Base-by-base conservation (phyloP, 192 early-diverging fungal species). In the Coemansia asiatica region DNA sequence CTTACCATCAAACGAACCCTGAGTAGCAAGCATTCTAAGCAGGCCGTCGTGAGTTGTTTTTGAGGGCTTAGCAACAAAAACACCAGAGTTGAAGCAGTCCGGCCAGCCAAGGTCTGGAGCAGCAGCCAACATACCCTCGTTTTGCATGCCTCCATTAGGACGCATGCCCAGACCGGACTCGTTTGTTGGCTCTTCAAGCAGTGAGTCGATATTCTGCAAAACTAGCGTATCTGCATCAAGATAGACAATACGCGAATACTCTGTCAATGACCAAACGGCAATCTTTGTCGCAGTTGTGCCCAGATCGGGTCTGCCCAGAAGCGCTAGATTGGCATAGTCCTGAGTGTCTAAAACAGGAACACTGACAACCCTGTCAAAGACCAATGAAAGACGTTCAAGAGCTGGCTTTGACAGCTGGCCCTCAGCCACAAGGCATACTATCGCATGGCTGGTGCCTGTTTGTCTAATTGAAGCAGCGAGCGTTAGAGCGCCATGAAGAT, bases 51-150 rank as follows among this genome's bases (percentile, higher is more conserved):
- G 79, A 67, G 38, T 83, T 31, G 69, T 76, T 88, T 27, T 82
- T 64, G 51, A 76, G 40, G 40, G 66, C 57, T 46, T 69, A 64
- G 31, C 93, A 86, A 56, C 80, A 63, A 50, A 85, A 0, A 98
- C 94, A 2, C 95, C 96, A 49, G 96, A 96, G 74, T 98, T 98
- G 83, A 98, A 98, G 66, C 89, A 91, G 75, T 98, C 96, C 0
- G 96, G 96, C 96, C 96, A 98, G 0, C 95, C 95, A 49, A 91
- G 87, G 59, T 98, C 96, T 3, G 94, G 90, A 7, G 93, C 89
- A 23, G 96, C 94, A 6, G 92, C 92, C 72, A 98, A 87, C 44
- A 81, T 50, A 2, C 69, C 84, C 56, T 75, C 68, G 28, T 75
- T 71, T 53, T 66, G 46, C 65, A 84, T 87, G 0, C 83, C 84